Evolutionary conservation across 108 stramenopile genomes (phyloP).

Genomic region (Cyclotella choctawhatcheeana): DNA sequence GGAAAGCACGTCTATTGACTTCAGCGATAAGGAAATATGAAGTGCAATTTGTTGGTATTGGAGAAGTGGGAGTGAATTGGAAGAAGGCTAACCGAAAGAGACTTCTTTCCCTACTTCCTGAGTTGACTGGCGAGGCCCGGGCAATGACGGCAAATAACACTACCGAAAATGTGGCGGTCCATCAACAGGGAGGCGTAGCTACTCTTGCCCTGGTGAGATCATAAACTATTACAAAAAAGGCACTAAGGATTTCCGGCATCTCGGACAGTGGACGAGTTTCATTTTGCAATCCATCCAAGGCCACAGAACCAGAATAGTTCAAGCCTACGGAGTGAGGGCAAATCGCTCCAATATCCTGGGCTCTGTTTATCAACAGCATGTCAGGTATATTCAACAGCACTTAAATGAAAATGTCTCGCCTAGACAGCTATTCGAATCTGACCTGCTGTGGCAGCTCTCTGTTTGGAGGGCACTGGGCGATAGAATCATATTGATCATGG

Average conservation of each 20-base stretch:
- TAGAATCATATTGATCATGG: conserved; percentile 10
- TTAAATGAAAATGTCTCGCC: not conserved
- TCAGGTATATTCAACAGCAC: not conserved
- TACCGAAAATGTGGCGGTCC: not conserved
- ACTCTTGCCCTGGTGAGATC: not conserved
- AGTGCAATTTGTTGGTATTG: not conserved
- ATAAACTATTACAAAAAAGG: not conserved
- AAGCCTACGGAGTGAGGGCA: not conserved
- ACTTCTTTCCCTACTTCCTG: not conserved
- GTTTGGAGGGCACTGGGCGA: conserved; percentile 6
- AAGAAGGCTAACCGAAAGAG: not conserved
- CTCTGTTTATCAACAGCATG: conserved; percentile 8
- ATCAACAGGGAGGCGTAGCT: not conserved
- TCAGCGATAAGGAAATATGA: not conserved
- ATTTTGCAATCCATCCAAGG: not conserved
- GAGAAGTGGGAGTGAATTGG: conserved; percentile 1
- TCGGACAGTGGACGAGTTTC: not conserved
- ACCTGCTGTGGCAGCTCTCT: not conserved
- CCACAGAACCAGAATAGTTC: not conserved
- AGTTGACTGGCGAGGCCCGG: not conserved
- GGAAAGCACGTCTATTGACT: not conserved
- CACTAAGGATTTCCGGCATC: not conserved
- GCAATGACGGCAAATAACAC: not conserved
- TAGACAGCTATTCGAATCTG: not conserved
- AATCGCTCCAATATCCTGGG: not conserved